A percentile compares a stretch with the other conserved stretches of the same genome.
Conservation (phyloP, 2,329 filamentous ascomycete genomes). For the Pestalotiopsis sp. region DNA sequence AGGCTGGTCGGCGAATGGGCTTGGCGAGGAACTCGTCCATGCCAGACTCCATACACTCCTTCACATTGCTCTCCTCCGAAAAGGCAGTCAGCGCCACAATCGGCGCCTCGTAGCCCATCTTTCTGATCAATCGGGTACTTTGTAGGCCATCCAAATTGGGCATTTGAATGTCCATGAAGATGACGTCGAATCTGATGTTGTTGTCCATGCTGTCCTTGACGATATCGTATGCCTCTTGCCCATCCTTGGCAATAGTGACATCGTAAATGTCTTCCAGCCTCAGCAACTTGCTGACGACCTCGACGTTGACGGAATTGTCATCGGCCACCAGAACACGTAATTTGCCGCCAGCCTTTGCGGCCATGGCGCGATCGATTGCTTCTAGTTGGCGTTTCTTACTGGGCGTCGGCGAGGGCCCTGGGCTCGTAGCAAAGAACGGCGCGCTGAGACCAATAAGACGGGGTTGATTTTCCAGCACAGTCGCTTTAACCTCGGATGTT, state of each 20-base stretch:
- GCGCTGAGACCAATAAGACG: constrained; percentile 80
- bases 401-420: constrained; percentile 31
- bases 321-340: constrained; percentile 87
- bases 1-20: constrained; percentile 76
- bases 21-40: constrained; percentile 89
- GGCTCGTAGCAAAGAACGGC: constrained; percentile 70
- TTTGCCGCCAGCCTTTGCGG: constrained; percentile 62
- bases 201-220: constrained; percentile 82
- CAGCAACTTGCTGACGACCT: constrained; percentile 63
- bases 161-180: constrained; percentile 98
- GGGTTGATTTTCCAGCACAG: constrained; percentile 68
- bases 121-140: constrained; percentile 80
- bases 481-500: constrained; percentile 35
- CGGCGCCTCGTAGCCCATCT: constrained; percentile 84
- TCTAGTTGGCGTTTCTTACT: constrained; percentile 63
- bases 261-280: constrained; percentile 83
- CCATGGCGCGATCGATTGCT: constrained; percentile 66
- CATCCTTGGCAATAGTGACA: constrained; percentile 84
- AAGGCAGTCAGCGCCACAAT: constrained; percentile 93
- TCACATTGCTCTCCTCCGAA: constrained; percentile 85
- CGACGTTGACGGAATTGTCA: constrained; percentile 60
- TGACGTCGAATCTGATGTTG: constrained; percentile 76
- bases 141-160: constrained; percentile 89
- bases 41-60: constrained; percentile 83
- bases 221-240: constrained; percentile 83